Percentiles rank a stretch among this genome's conserved stretches.
Conservation (phyloP, 1,284 basidiomycete genomes). For the Ceratobasidium papillatum region DNA sequence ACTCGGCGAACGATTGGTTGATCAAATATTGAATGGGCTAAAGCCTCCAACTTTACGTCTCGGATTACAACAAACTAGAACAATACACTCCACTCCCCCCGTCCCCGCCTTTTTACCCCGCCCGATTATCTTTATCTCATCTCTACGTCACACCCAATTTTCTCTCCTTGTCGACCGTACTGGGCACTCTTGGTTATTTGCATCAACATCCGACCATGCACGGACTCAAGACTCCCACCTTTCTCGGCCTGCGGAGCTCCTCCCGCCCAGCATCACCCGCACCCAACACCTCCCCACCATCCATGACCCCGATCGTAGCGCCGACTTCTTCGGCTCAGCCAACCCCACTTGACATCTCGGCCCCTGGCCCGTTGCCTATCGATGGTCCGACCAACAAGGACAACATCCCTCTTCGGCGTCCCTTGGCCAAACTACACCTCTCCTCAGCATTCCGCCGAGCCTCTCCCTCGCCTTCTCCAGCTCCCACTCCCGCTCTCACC, state of each 20-base stretch:
- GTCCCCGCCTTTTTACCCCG: background rate
- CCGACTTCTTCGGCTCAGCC: background rate
- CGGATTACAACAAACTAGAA: background rate
- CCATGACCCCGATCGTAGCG: background rate
- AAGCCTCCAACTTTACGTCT: background rate
- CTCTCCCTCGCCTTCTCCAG: constrained; percentile 35
- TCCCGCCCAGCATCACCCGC: constrained; percentile 30
- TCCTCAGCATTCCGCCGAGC: constrained; percentile 31
- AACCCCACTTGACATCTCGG: constrained; percentile 22
- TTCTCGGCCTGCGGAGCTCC: constrained; percentile 24
- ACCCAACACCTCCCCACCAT: background rate
- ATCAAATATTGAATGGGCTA: constrained; percentile 18
- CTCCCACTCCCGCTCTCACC: background rate
- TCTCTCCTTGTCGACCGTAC: background rate
- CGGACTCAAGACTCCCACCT: constrained; percentile 30
- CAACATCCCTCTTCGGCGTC: constrained; percentile 17
- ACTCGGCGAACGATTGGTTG: constrained; percentile 3
- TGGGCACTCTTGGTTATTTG: background rate
- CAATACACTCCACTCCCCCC: background rate
- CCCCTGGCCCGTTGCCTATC: background rate
- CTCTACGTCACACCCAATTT: background rate
- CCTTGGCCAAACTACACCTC: constrained; percentile 22
- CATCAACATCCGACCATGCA: constrained; percentile 4
- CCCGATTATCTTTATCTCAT: constrained; percentile 9
- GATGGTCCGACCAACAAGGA: constrained; percentile 9